These are phyloP conservation scores for Solanum rostratum DNA, from an alignment of 257 asterid species.

Conservation along the genomic window DNA sequence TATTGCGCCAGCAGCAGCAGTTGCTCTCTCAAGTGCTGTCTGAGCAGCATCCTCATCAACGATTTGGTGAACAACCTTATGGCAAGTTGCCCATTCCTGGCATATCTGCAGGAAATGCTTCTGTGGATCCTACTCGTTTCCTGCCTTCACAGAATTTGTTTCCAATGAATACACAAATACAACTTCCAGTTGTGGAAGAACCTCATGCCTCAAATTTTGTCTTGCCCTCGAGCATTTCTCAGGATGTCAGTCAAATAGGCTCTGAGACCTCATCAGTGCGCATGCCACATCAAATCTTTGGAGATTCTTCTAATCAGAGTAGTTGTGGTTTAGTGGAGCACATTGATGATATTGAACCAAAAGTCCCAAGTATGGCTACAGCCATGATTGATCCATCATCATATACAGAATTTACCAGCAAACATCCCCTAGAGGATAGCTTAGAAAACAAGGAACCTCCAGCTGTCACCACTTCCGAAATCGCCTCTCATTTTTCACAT, in stretches of 20 bases:
- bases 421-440: slow-evolving; percentile 11
- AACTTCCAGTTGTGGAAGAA: slow-evolving; percentile 24
- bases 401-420: slow-evolving; percentile 15
- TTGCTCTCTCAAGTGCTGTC: slow-evolving; percentile 61
- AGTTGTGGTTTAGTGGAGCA: slow-evolving; percentile 36
- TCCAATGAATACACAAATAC: slow-evolving; percentile 36
- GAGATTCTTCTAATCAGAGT: slow-evolving; percentile 18
- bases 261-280: slow-evolving; percentile 29
- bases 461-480: slow-evolving; percentile 13
- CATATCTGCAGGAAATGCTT: slow-evolving; percentile 35
- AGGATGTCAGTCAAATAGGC: slow-evolving; percentile 26
- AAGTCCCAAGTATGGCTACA: slow-evolving; percentile 5
- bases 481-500: slow-evolving; percentile 15
- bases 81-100: slow-evolving; percentile 43
- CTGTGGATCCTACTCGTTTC: slow-evolving; percentile 32
- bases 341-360: slow-evolving; percentile 21
- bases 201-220: slow-evolving; percentile 26
- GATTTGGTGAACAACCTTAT: slow-evolving; percentile 37
- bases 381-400: slow-evolving; percentile 15
- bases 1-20: slow-evolving; percentile 71
- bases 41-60: slow-evolving; percentile 50
- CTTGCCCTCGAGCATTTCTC: slow-evolving; percentile 36
- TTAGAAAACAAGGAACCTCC: slow-evolving; percentile 19
- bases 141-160: slow-evolving; percentile 43
- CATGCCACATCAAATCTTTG: slow-evolving; percentile 43